Evolutionary conservation across 768 basidiomycete genomes (phyloP), one percentile per base, ranked within the genome.

Genomic region (Pholiota conissans): DNA sequence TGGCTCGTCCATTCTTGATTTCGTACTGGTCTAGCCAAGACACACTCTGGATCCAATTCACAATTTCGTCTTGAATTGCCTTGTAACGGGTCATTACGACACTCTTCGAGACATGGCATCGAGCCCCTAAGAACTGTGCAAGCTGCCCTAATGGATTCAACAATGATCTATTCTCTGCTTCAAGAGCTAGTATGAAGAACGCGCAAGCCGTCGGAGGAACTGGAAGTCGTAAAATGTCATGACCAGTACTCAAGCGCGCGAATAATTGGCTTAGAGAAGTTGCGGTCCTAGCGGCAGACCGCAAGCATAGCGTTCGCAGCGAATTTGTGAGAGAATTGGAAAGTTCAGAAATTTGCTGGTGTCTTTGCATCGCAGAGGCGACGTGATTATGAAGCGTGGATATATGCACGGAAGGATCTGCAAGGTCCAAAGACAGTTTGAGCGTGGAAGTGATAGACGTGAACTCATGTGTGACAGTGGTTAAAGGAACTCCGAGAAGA

Each of bases 21-120:
- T 75, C 69, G 59, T 85, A 85, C 46, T 83, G 79, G 59, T 84
- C 79, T 10, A 91, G 74, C 91, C 91, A 93, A 4, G 89, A 88
- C 3, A 93, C 76, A n/a, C 82, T 79, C 49, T 79, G 74, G 26
- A 85, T 81, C 78, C 84, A 84, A 55, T 77, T 72, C 32, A 79
- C 79, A 29, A 91, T 71, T 55, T 81, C 71, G 63, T 88, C 84
- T 64, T 85, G 85, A 27, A 90, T 68, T 34, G 75, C 61, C 67
- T 84, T 87, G 72, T 93, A 93, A 3, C 89, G 84, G 27, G 80
- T 73, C 82, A 90, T 84, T 26, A 91, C 80, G 46, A 82, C 76
- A 28, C 76, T 73, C 53, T 83, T 80, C 14, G 78, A 75, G 34
- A 79, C 74, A 32, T 81, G 77, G 60, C 81, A 76, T 39, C 81